Conservation (phyloP, 495 filamentous ascomycete species). For the Talaromyces ruber region DNA sequence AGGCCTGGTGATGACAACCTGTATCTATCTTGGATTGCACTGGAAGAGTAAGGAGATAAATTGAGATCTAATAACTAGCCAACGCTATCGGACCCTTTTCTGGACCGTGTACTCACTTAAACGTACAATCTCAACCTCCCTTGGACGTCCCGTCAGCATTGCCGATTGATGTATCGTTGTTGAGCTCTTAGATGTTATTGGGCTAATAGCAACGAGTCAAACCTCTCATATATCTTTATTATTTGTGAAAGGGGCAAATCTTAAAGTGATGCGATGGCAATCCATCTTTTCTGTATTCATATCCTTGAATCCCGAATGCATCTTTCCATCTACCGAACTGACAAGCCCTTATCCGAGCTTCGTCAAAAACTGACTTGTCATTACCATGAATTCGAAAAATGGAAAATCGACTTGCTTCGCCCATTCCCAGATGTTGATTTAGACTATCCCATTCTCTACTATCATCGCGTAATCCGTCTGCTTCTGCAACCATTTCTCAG, state of each 20-base stretch:
- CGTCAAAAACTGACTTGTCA: slow-evolving; percentile 21
- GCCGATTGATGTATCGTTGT: slow-evolving; percentile 32
- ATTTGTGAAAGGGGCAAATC: slow-evolving; percentile 4
- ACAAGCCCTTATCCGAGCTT: slow-evolving; percentile 16
- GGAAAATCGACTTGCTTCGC: slow-evolving; percentile 16
- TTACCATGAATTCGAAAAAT: slow-evolving; percentile 23
- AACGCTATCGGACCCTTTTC: slow-evolving; percentile 23
- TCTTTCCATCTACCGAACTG: slow-evolving; percentile 30
- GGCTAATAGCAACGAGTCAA: slow-evolving; percentile 5
- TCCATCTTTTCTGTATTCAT: slow-evolving; percentile 21
- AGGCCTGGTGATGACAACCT: slow-evolving; percentile 33
- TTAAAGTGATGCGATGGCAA: not conserved
- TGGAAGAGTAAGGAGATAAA: slow-evolving; percentile 17
- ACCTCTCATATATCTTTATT: slow-evolving; percentile 14
- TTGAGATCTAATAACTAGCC: slow-evolving; percentile 17
- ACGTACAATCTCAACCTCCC: slow-evolving; percentile 24
- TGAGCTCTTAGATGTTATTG: slow-evolving; percentile 22
- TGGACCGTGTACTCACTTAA: slow-evolving; percentile 37
- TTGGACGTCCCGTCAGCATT: slow-evolving; percentile 32
- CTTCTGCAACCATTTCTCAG: slow-evolving; percentile 32
- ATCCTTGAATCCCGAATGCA: slow-evolving; percentile 31
- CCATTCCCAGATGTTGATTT: slow-evolving; percentile 17
- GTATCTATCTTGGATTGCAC: slow-evolving; percentile 33
- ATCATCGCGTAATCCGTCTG: slow-evolving; percentile 29
- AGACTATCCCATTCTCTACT: slow-evolving; percentile 33